Evolutionary conservation across 2,329 filamentous ascomycete species (phyloP), one percentile per base, ranked within the genome.

Genomic region (Madurella mycetomatis): DNA sequence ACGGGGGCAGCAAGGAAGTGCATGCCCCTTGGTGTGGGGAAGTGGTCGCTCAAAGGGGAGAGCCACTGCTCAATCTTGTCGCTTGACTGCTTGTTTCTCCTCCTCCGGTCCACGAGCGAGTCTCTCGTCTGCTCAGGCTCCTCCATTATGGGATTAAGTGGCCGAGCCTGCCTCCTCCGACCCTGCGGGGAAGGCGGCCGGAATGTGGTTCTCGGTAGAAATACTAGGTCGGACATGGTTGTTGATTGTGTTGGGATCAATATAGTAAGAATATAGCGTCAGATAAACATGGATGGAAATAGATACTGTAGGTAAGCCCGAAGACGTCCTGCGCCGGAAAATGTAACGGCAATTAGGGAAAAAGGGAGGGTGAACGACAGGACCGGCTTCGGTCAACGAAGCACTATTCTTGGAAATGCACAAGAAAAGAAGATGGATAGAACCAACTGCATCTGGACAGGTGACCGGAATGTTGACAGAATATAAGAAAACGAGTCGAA

Each of bases 11-110:
- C 75, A 66, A 86, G 77, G 66, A 84, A 85, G 68, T 86, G 77
- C 62, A 81, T 73, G 55, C 84, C 86, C 64, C 83, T 78, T n/a
- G 86, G 86, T 9, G 86, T 88, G 41, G 86, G 87, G 66, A 90
- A 90, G 67, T 89, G 79, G 62, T 82, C 80, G 67, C 77, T 82
- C 69, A 77, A 70, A 42, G 81, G 81, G 42, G 80, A 81, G 42
- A 83, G 68, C 81, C 81, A 84, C 58, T 79, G 76, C 60, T 79
- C 73, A 60, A 82, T 78, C 66, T 77, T 80, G 54, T 81, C 71
- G 56, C 74, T 71, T 41, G 76, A 72, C 53, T 61, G 64, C 61
- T 65, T 64, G 63, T 65, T 65, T 45, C 55, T 66, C 53, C 62
- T 63, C 56, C 63, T 67, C 58, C 62, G 53, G 48, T 65, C 64